phyloP scores from a whole-genome alignment of 345 rosid species.

The Populus alba region DNA sequence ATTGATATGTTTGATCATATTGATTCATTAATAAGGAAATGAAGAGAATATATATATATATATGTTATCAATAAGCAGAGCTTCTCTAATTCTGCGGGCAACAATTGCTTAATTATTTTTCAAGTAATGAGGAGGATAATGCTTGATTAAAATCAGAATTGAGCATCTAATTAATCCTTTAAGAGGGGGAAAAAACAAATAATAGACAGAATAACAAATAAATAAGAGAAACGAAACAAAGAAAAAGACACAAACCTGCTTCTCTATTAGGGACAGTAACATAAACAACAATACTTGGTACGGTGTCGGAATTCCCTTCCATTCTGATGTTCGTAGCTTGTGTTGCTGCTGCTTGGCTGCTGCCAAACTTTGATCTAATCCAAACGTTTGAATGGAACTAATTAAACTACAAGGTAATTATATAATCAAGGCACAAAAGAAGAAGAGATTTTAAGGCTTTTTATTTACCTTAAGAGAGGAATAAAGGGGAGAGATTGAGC shows the following conservation, averaged over 20 bases:
- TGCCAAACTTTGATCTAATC: conserved; percentile 55
- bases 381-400: neutral
- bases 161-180: neutral
- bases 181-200: neutral
- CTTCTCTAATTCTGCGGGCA: too few species aligned
- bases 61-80: too few species aligned
- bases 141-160: neutral
- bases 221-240: neutral
- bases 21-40: too few species aligned
- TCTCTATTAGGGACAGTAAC: conserved; percentile 89
- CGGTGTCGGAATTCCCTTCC: conserved; percentile 59
- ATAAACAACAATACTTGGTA: conserved; percentile 78
- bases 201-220: neutral
- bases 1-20: too few species aligned
- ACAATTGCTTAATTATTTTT: too few species aligned
- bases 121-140: neutral
- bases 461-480: conserved; percentile 49
- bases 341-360: conserved; percentile 16
- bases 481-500: conserved; percentile 51
- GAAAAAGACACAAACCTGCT: conserved; percentile 45
- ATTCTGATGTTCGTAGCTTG: conserved; percentile 40
- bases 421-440: neutral
- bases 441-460: neutral
- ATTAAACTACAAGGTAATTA: neutral
- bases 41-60: too few species aligned